phyloP scores from a whole-genome alignment of 176 grass and related monocot genomes.

The Aegilops sharonensis region DNA sequence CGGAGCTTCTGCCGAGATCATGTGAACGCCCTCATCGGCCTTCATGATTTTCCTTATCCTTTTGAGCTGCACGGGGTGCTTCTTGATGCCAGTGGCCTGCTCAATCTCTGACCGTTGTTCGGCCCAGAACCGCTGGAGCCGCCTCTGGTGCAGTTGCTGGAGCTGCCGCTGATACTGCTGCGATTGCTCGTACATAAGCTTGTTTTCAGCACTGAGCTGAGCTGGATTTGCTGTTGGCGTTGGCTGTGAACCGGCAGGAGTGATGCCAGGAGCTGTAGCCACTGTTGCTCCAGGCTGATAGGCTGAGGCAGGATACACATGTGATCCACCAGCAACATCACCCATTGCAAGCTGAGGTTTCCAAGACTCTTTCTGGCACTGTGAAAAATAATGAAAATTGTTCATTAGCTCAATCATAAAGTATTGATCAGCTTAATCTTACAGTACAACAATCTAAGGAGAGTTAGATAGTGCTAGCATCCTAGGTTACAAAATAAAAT shows the following conservation, averaged over 20 bases:
- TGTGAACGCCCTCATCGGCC: constrained; percentile 49
- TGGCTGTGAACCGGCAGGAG: constrained; percentile 20
- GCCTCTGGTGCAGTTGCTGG: not conserved
- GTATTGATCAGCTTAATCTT: no score
- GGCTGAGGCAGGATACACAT: constrained; percentile 31
- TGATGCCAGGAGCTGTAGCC: not conserved
- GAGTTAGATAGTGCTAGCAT: not conserved
- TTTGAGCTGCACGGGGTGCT: not conserved
- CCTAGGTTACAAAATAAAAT: not conserved
- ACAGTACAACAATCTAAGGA: not conserved
- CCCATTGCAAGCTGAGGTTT: constrained; percentile 35
- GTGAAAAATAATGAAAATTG: no score
- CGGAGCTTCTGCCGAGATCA: constrained; percentile 64
- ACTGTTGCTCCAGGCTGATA: constrained; percentile 36
- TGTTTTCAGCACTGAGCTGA: not conserved
- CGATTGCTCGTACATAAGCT: not conserved
- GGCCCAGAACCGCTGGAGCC: constrained; percentile 12
- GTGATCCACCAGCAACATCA: constrained; percentile 42
- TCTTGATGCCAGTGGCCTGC: not conserved
- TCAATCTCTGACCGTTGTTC: not conserved
- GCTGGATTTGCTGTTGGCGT: not conserved
- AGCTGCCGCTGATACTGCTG: not conserved
- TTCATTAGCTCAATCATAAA: no score
- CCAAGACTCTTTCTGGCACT: not conserved
- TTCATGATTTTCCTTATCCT: constrained; percentile 81